Base-by-base conservation (phyloP, 495 filamentous ascomycete species). In the Daldinia grandis region DNA sequence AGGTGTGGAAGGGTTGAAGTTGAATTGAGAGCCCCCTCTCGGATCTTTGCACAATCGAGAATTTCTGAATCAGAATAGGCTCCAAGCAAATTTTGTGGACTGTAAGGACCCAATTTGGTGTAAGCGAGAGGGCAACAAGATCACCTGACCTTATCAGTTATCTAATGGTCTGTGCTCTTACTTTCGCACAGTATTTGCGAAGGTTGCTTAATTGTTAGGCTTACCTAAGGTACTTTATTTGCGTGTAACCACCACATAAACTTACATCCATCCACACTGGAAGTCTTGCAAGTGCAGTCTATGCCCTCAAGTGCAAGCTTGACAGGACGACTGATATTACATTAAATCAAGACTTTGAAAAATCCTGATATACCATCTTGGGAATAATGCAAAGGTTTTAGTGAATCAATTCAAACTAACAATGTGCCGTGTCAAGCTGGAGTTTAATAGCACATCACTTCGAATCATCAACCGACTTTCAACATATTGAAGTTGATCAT, bases 111-210 rank as follows among this genome's bases (percentile, higher is more conserved):
- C 70, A 66, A 64, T 75, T 76, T 75, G 44, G 55, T 62, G 63
- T 77, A 77, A 77, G 75, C 75, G 75, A 73, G 62, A 71, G 71
- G 71, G 66, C 62, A 74, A 64, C 27, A 21, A 2, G 31, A 47
- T 76, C 75, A 76, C 72, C 58, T 75, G 75, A 76, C 69, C 72
- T 50, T 62, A 68, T 62, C 42, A 15, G 7, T 50, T 47, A 59
- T 57, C 14, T 30, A 24, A 19, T 61, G 17, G 35, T 60, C 33
- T 44, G 56, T 61, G 56, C 54, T 5, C n/a, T 12, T 33, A 10
- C 14, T 53, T 30, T 30, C n/a, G n/a, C 28, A 27, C 24, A 35
- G 31, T 9, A 33, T 50, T 3, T n/a, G n/a, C n/a, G n/a, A n/a
- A n/a, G n/a, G 47, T 50, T 7, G 19, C 27, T 51, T 19, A 21